Conservation (phyloP, 2,329 filamentous ascomycete genomes). For the Ophioceras dolichostomum region DNA sequence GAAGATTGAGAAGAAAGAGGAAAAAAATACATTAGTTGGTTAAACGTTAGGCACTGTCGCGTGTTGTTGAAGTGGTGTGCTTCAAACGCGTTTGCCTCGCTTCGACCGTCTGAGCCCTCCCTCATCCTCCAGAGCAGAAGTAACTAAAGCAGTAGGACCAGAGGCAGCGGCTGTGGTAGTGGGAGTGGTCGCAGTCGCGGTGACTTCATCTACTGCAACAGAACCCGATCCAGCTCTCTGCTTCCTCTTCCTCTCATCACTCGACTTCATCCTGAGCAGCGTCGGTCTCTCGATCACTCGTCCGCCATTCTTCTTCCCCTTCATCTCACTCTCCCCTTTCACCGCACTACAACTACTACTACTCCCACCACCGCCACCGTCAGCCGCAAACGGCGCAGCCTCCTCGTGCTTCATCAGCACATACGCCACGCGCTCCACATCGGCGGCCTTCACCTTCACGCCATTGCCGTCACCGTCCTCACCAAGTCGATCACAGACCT, state of each 20-base stretch:
- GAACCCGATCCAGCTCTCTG: not conserved
- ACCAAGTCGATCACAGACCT: slow-evolving; percentile 33
- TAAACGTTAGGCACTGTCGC: too few relatives aligned
- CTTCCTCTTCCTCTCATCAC: slow-evolving; percentile 2
- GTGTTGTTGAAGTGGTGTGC: too few relatives aligned
- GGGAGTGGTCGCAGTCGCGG: not conserved
- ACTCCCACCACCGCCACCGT: not conserved
- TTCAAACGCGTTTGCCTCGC: slow-evolving; percentile 3
- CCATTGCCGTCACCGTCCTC: too few relatives aligned
- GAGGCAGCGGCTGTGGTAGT: not conserved
- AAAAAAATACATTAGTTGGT: too few relatives aligned
- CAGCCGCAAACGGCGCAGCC: not conserved
- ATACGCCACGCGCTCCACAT: slow-evolving; percentile 60
- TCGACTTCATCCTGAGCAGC: not conserved
- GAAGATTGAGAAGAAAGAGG: too few relatives aligned
- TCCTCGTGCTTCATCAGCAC: slow-evolving; percentile 41
- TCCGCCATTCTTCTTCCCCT: not conserved
- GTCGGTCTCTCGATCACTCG: too few relatives aligned
- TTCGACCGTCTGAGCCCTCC: slow-evolving; percentile 5
- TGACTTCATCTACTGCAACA: too few relatives aligned
- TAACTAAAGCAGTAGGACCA: not conserved
- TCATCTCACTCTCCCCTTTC: slow-evolving; percentile 2
- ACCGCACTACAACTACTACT: not conserved
- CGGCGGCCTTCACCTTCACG: slow-evolving; percentile 46
- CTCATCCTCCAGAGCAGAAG: not conserved